Conservation (phyloP, 495 filamentous ascomycete species). For the Recurvomyces mirabilis region DNA sequence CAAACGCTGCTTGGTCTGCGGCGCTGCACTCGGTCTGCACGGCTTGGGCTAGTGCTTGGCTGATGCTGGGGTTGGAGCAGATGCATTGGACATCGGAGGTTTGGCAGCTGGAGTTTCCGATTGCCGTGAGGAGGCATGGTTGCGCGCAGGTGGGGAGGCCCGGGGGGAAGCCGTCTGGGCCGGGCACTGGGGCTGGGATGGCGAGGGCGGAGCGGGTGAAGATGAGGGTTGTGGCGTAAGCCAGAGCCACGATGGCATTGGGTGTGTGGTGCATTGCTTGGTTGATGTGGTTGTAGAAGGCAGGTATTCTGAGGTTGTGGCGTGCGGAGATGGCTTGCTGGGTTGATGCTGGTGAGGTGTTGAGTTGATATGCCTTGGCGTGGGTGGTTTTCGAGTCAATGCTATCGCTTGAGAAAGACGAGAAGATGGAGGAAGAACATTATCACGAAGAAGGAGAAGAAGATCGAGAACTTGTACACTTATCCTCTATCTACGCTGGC, state of each 20-base stretch:
- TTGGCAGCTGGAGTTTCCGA: slow-evolving; percentile 13
- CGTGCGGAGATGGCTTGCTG: not conserved
- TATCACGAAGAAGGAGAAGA: no score
- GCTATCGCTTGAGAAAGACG: no score
- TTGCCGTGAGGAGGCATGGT: slow-evolving; percentile 8
- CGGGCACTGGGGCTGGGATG: not conserved
- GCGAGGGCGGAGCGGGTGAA: not conserved
- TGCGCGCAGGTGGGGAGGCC: slow-evolving; percentile 14
- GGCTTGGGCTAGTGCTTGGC: slow-evolving; percentile 1
- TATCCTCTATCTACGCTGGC: no score
- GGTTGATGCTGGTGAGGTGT: not conserved
- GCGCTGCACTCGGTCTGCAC: slow-evolving; percentile 7
- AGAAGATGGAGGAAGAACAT: no score
- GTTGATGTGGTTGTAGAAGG: not conserved
- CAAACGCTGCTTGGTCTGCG: slow-evolving; percentile 6
- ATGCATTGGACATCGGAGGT: slow-evolving; percentile 12
- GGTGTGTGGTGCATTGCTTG: not conserved
- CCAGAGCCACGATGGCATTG: not conserved
- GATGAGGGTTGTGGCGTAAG: not conserved
- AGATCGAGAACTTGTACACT: no score
- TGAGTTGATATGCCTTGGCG: no score
- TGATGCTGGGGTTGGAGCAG: slow-evolving; percentile 8
- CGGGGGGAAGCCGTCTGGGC: not conserved
- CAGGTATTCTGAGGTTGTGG: not conserved
- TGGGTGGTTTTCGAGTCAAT: no score